Base-by-base conservation (phyloP, 306 rosid genomes). In the Castanopsis chinensis region DNA sequence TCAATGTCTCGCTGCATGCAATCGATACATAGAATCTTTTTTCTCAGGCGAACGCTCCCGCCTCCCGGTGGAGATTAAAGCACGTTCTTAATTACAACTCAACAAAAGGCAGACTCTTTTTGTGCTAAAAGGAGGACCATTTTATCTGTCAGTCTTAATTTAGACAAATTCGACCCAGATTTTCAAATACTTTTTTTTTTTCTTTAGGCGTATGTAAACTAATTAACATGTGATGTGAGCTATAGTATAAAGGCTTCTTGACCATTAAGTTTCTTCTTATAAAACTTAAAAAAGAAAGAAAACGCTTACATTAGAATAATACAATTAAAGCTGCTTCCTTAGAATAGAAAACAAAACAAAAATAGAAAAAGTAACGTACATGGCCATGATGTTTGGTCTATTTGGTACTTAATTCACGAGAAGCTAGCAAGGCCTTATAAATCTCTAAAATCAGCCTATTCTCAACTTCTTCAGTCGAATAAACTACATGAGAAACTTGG, bases 391-490 rank as follows among this genome's bases (percentile, higher is more conserved):
- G 9, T 23, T 19, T 68, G 15, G 27, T 68, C 72, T 68, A 37
- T 23, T 19, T 19, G 53, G 41, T 15, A 32, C 5, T 19, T 68
- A 67, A 28, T 35, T 68, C 72, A 8, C 52, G 52, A 35, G 72
- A 68, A 68, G 89, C 84, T 67, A 75, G 79, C 68, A 90, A 57
- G 14, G 84, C 85, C 83, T 88, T 88, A 21, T 90, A 90, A n/a
- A 90, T 90, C 88, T 90, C 94, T 15, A 76, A 71, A 3, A 90
- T 68, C 73, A 90, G 86, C 23, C 88, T 86, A 1, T 82, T 82
- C 70, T 90, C 92, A 55, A 90, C 78, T 27, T 79, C 89, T 60
- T 85, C 79, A 27, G 32, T 21, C 0, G 85, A 56, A 55, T 84
- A 82, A 61, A 7, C 80, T 1, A 73, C 59, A 17, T 60, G 21